These are phyloP conservation scores for Trichoderma orchidacearum DNA, from an alignment of 495 filamentous ascomycete genomes.

Conservation along the genomic window DNA sequence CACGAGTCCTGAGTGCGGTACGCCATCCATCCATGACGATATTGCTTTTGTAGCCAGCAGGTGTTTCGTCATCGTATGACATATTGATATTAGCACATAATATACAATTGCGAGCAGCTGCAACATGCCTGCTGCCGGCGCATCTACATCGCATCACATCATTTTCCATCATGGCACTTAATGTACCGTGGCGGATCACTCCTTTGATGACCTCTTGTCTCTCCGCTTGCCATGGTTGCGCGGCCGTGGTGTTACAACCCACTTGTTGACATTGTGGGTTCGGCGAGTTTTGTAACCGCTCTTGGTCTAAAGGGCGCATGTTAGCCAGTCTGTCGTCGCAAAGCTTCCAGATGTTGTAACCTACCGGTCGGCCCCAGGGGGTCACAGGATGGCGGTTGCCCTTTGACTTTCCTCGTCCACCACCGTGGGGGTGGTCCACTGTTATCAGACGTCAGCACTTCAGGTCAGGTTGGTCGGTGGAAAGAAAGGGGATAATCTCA, in stretches of 20 bases:
- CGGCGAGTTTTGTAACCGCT: constrained; percentile 90
- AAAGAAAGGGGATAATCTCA: constrained; percentile 21
- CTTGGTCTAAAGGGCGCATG: constrained; percentile 56
- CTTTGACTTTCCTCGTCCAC: constrained; percentile 97
- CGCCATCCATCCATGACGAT: too few relatives aligned
- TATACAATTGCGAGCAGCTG: not conserved
- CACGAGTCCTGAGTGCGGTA: too few relatives aligned
- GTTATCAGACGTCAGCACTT: constrained; percentile 12
- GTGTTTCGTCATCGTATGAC: not conserved
- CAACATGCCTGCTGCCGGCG: not conserved
- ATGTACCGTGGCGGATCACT: constrained; percentile 4
- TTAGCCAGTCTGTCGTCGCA: constrained; percentile 6
- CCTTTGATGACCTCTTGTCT: constrained; percentile 24
- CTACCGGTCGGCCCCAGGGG: constrained; percentile 90
- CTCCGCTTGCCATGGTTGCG: constrained; percentile 67
- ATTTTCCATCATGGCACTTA: not conserved
- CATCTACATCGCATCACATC: not conserved
- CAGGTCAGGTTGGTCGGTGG: not conserved
- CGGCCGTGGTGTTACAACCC: constrained; percentile 58
- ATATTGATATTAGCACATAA: not conserved
- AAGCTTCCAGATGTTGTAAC: constrained; percentile 17
- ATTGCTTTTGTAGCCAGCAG: not conserved
- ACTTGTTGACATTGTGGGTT: constrained; percentile 61
- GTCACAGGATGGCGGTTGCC: constrained; percentile 88
- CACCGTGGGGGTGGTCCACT: constrained; percentile 93